phyloP scores from a whole-genome alignment of 306 rosid genomes.

The Castanopsis chinensis region DNA sequence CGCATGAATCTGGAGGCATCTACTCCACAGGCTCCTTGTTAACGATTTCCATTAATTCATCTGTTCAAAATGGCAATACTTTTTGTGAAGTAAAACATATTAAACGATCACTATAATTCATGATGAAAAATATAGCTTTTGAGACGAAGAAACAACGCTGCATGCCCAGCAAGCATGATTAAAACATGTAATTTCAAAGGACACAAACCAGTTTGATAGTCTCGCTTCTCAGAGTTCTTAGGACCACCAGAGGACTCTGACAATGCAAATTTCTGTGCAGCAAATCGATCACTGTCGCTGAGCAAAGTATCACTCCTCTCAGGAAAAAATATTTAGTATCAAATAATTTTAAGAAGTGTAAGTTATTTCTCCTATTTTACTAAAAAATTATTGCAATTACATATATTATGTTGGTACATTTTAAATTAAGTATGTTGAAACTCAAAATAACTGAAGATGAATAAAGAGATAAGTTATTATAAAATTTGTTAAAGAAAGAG shows the following conservation, averaged over 20 bases:
- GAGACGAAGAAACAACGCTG: neutral
- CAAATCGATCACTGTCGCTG: too few relatives aligned
- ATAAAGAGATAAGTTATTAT: too few relatives aligned
- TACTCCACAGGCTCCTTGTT: conserved; percentile 28
- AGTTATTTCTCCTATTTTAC: too few relatives aligned
- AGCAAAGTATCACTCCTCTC: too few relatives aligned
- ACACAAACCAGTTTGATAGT: conserved; percentile 4
- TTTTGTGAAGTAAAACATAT: neutral
- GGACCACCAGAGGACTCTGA: conserved; percentile 7
- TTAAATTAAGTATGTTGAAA: too few relatives aligned
- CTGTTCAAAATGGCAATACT: conserved; percentile 30
- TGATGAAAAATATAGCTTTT: neutral
- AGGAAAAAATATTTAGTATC: too few relatives aligned
- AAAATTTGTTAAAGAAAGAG: too few relatives aligned
- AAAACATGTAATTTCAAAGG: neutral
- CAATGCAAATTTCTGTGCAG: conserved; percentile 3
- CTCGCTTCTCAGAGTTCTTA: conserved; percentile 4
- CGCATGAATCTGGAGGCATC: conserved; percentile 17
- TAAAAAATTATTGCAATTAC: too few relatives aligned
- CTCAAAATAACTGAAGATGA: too few relatives aligned
- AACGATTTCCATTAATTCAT: conserved; percentile 3
- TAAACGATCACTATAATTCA: neutral
- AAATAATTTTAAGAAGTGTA: too few relatives aligned
- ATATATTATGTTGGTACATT: too few relatives aligned
- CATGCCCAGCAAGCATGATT: neutral